Conservation (phyloP, 2,329 filamentous ascomycete species). For the Leptographium wingfieldii region DNA sequence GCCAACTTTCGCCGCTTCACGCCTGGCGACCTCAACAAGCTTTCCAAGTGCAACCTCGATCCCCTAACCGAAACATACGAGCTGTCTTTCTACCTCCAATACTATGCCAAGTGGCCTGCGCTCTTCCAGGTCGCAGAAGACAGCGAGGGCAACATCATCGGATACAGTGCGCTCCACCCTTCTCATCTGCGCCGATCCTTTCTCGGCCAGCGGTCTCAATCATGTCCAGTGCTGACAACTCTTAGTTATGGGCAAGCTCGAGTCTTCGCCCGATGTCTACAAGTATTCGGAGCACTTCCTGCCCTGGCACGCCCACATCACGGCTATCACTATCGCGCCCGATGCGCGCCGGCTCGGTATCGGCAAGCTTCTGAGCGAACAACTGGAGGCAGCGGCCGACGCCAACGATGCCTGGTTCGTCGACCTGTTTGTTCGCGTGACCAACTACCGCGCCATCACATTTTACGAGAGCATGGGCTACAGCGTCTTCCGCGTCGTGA, state of each 20-base stretch:
- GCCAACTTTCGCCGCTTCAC: slow-evolving; percentile 76
- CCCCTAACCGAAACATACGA: slow-evolving; percentile 97
- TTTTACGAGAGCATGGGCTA: slow-evolving; percentile 91
- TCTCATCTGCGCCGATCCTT: neutral
- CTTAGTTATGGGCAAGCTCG: slow-evolving; percentile 90
- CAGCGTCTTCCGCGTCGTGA: slow-evolving; percentile 75
- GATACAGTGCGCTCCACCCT: slow-evolving; percentile 58
- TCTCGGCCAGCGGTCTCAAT: neutral
- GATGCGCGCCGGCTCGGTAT: slow-evolving; percentile 76
- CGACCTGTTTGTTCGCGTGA: slow-evolving; percentile 82
- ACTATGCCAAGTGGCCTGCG: slow-evolving; percentile 89
- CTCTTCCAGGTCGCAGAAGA: slow-evolving; percentile 90
- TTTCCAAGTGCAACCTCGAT: slow-evolving; percentile 93
- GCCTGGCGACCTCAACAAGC: slow-evolving; percentile 71
- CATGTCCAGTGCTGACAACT: neutral
- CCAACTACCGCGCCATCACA: slow-evolving; percentile 74
- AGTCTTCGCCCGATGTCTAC: slow-evolving; percentile 67
- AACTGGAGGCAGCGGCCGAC: slow-evolving; percentile 72
- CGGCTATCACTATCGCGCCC: slow-evolving; percentile 83
- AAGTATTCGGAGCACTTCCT: slow-evolving; percentile 76
- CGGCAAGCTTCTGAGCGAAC: slow-evolving; percentile 68
- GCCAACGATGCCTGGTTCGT: slow-evolving; percentile 85
- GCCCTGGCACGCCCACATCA: slow-evolving; percentile 99
- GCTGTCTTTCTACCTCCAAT: slow-evolving; percentile 87
- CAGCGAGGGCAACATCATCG: slow-evolving; percentile 74